Base-by-base conservation (phyloP, 2,329 filamentous ascomycete genomes). In the Pestalotiopsis sp. region DNA sequence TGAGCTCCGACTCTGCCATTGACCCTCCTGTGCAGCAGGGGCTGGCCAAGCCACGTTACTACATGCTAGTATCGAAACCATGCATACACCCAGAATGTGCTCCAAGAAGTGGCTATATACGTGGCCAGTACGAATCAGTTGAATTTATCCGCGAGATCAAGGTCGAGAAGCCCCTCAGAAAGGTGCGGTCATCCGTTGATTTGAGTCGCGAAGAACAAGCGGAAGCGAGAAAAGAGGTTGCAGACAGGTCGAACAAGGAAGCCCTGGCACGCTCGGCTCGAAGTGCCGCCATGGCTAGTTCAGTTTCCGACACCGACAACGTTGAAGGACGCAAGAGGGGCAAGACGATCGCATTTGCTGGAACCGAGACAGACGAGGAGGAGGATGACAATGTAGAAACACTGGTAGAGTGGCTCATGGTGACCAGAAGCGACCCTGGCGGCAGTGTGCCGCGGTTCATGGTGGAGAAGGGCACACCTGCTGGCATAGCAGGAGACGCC, bases 111-210 rank as follows among this genome's bases (percentile, higher is more conserved):
- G 93, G 93, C 17, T 95, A 91, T 77, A 93, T 97, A 63, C 87
- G 94, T 56, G 95, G 95, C 3, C 86, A 91, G 71, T 98, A 98
- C 74, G 95, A 98, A 82, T 97, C 93, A 1, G 92, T 98, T 17
- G 95, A 98, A 80, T 86, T 97, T 72, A 95, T 98, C 68, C 87
- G 95, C 64, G 95, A 98, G 80, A 87, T 98, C 14, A 91, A 91
- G 0, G 77, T 90, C 11, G 82, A 84, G 58, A 78, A 83, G 71
- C 78, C 81, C 3, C 71, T 82, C 11, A 81, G 81, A 39, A 81
- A 81, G 71, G 81, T 81, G 5, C 76, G 79, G 31, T 87, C 85
- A 20, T 84, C 84, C 0, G 77, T 81, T 4, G 82, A 87, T 69
- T 72, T 86, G 2, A 72, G 74, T 52, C 76, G 76, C 25, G 78